These are phyloP conservation scores for Aspergillus hancockii DNA, from an alignment of 495 filamentous ascomycete species.

Conservation along the genomic window DNA sequence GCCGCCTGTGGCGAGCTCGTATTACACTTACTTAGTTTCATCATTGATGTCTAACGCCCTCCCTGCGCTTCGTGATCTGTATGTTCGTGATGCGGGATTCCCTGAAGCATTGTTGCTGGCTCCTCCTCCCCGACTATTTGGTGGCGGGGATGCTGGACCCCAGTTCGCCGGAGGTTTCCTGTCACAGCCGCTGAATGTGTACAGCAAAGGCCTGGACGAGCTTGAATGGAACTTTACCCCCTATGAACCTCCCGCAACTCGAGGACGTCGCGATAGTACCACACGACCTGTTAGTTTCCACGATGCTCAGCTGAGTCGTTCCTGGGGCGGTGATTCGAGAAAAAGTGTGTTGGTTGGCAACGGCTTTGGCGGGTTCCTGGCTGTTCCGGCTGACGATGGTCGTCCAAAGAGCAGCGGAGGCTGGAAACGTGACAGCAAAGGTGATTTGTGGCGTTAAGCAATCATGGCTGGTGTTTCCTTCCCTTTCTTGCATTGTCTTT, in stretches of 20 bases:
- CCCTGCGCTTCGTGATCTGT: slow-evolving; percentile 70
- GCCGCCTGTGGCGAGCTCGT: slow-evolving; percentile 61
- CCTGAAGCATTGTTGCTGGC: slow-evolving; percentile 71
- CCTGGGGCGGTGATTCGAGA: slow-evolving; percentile 62
- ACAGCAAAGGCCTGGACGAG: slow-evolving; percentile 82
- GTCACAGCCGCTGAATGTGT: slow-evolving; percentile 71
- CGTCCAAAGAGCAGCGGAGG: slow-evolving; percentile 41
- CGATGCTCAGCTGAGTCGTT: slow-evolving; percentile 52
- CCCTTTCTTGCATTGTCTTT: neutral
- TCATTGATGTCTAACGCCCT: slow-evolving; percentile 76
- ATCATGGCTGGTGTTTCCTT: neutral
- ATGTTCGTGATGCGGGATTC: slow-evolving; percentile 82
- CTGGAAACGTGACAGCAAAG: slow-evolving; percentile 36
- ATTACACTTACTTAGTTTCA: slow-evolving; percentile 83
- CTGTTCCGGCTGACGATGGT: slow-evolving; percentile 64
- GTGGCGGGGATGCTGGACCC: slow-evolving; percentile 32
- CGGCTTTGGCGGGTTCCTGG: slow-evolving; percentile 78
- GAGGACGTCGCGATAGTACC: slow-evolving; percentile 34
- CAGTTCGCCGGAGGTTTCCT: slow-evolving; percentile 46
- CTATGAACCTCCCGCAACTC: slow-evolving; percentile 47
- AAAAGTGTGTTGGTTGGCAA: slow-evolving; percentile 69
- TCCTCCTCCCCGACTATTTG: slow-evolving; percentile 52
- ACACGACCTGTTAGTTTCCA: slow-evolving; percentile 59
- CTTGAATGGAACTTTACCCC: slow-evolving; percentile 81
- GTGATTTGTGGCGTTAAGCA: slow-evolving; percentile 46